These are phyloP conservation scores for Xylariaceae sp. DNA, from an alignment of 2,329 filamentous ascomycete genomes.

Conservation along the genomic window DNA sequence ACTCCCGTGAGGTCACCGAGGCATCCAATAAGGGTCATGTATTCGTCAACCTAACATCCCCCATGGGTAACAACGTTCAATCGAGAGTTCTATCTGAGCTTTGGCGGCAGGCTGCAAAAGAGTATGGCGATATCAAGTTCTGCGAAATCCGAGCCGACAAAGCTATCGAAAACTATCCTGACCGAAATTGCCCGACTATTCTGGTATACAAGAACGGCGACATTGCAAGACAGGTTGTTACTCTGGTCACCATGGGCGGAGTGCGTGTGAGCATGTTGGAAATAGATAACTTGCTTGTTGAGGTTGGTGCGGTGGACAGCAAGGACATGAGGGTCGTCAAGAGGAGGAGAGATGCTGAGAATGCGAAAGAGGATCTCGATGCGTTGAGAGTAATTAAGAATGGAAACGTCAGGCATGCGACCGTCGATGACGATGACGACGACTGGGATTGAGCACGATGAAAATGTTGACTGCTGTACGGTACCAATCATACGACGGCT, in stretches of 20 bases:
- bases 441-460: constrained; percentile 55
- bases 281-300: constrained; percentile 77
- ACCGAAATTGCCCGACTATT: constrained; percentile 91
- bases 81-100: constrained; percentile 79
- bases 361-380: constrained; percentile 57
- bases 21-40: constrained; percentile 69
- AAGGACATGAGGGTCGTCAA: constrained; percentile 75
- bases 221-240: constrained; percentile 90
- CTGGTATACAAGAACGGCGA: constrained; percentile 90
- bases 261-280: constrained; percentile 68
- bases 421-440: constrained; percentile 48
- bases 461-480: too few species aligned
- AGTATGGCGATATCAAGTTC: constrained; percentile 95
- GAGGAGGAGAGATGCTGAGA: constrained; percentile 57
- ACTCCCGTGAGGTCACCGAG: constrained; percentile 86
- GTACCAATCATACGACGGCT: too few species aligned
- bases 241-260: constrained; percentile 75
- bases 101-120: constrained; percentile 78
- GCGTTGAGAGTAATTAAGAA: constrained; percentile 51
- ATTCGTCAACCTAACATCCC: constrained; percentile 79
- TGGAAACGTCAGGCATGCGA: constrained; percentile 46
- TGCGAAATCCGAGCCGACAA: constrained; percentile 90
- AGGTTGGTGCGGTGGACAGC: constrained; percentile 74
- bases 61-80: constrained; percentile 77
- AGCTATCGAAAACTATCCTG: constrained; percentile 95